Evolutionary conservation across 352 stramenopile genomes (phyloP).

Genomic region (Phytophthora fragariae): DNA sequence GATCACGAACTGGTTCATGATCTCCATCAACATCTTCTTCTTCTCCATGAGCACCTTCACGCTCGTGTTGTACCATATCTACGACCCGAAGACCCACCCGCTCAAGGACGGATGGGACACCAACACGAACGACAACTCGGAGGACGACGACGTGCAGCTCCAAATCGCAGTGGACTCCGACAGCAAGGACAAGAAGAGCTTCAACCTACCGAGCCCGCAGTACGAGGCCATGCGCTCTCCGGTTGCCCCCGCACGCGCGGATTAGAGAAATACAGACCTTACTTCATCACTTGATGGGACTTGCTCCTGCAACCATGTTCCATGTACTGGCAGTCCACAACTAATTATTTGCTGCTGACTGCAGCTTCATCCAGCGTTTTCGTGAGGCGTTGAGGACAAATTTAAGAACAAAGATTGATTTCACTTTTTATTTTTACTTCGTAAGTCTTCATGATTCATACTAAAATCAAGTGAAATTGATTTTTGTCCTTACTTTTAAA

Average conservation of each 20-base stretch:
- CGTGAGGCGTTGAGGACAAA: neutral
- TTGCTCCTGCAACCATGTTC: neutral
- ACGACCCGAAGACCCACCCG: conserved; percentile 43
- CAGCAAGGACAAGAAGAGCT: conserved; percentile 14
- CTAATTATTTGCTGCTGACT: conserved; percentile 12
- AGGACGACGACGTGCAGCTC: conserved; percentile 24
- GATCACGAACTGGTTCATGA: conserved; percentile 47
- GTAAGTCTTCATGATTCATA: too few species aligned
- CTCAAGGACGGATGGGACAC: conserved; percentile 26
- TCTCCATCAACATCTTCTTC: conserved; percentile 44
- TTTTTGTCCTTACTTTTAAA: too few species aligned
- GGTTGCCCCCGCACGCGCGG: conserved; percentile 16
- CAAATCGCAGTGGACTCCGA: neutral
- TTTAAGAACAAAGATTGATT: too few species aligned
- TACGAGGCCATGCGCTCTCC: conserved; percentile 11
- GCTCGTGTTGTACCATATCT: conserved; percentile 34
- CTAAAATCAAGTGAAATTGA: too few species aligned
- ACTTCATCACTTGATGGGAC: conserved; percentile 6
- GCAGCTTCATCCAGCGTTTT: neutral
- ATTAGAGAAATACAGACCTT: conserved; percentile 34
- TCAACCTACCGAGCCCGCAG: conserved; percentile 1
- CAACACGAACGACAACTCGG: conserved; percentile 15
- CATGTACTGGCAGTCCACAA: neutral
- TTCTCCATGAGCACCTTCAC: conserved; percentile 39
- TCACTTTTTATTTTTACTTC: too few species aligned